Conservation (phyloP, 352 stramenopile species). For the Globisporangium alternatum region DNA sequence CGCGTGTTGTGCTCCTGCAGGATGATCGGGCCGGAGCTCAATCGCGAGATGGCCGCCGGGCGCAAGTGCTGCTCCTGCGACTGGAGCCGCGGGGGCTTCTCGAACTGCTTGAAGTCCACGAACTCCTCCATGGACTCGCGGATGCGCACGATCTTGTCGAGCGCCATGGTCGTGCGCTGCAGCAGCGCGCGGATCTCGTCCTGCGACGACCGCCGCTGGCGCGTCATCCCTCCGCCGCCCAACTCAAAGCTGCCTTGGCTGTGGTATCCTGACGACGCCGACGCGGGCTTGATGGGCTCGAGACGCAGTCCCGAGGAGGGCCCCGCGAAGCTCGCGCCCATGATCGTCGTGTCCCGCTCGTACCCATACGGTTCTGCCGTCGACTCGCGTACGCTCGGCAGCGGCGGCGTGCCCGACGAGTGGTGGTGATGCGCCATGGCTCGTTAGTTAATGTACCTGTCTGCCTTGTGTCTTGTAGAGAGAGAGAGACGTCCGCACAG, state of each 20-base stretch:
- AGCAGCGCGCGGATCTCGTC: conserved; percentile 76
- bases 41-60: not conserved
- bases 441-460: not conserved
- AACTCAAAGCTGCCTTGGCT: conserved; percentile 6
- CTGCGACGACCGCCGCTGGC: conserved; percentile 44
- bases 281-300: conserved; percentile 16
- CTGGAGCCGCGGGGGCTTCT: conserved; percentile 33
- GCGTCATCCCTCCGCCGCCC: conserved; percentile 7
- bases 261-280: not conserved
- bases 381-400: conserved; percentile 17
- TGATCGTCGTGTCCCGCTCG: conserved; percentile 18
- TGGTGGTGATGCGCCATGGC: not conserved
- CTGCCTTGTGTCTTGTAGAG: not conserved
- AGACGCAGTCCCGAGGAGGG: conserved; percentile 7
- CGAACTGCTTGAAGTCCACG: conserved; percentile 81
- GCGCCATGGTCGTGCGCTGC: conserved; percentile 56
- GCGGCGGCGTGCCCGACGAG: conserved; percentile 8
- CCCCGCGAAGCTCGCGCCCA: conserved; percentile 14
- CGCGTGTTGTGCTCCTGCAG: conserved; percentile 19
- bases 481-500: not conserved
- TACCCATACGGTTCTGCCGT: conserved; percentile 11
- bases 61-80: conserved; percentile 8
- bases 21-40: conserved; percentile 15
- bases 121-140: conserved; percentile 80
- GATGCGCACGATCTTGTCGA: conserved; percentile 84